A percentile compares a stretch with the other conserved stretches of the same genome.
phyloP scores from a whole-genome alignment of 2,329 filamentous ascomycete species.

The Sporothrix brunneoviolacea region DNA sequence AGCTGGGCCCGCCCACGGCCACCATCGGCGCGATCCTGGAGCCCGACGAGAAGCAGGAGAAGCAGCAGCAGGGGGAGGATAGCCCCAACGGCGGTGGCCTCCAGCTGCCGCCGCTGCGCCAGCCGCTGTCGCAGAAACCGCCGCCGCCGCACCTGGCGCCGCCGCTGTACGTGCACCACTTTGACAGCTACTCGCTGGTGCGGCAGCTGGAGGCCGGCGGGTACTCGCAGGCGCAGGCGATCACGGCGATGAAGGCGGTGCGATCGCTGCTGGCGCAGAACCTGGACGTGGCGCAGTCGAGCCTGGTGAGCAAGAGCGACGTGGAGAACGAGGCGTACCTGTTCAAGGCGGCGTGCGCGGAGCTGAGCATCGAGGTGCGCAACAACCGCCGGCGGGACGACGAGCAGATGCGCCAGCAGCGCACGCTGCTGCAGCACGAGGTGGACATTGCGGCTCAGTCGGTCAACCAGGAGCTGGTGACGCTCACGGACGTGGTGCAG shows the following conservation, averaged over 20 bases:
- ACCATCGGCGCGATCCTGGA: constrained; percentile 6
- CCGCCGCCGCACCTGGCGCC: constrained; percentile 62
- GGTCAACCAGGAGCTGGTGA: constrained; percentile 73
- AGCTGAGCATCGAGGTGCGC: constrained; percentile 79
- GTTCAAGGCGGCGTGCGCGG: constrained; percentile 87
- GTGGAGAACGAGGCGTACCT: constrained; percentile 94
- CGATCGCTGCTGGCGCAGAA: constrained; percentile 70
- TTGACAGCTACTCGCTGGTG: constrained; percentile 88
- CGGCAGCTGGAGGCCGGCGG: constrained; percentile 66
- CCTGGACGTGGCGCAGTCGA: constrained; percentile 70
- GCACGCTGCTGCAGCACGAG: constrained; percentile 84
- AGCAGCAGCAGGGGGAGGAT: neutral
- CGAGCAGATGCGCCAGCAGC: constrained; percentile 74
- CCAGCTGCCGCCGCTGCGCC: neutral
- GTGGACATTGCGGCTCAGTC: constrained; percentile 86
- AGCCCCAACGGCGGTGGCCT: neutral
- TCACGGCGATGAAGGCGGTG: constrained; percentile 88
- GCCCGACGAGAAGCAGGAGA: constrained; percentile 1
- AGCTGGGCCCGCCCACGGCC: constrained; percentile 18
- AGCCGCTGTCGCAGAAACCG: constrained; percentile 25
- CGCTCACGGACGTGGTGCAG: constrained; percentile 83
- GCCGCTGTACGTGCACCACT: constrained; percentile 86
- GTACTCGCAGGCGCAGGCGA: constrained; percentile 67
- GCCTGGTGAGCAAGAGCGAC: constrained; percentile 81
- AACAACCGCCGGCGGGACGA: constrained; percentile 70